phyloP scores from a whole-genome alignment of 768 basidiomycete genomes.

The Tulasnella sp. region DNA sequence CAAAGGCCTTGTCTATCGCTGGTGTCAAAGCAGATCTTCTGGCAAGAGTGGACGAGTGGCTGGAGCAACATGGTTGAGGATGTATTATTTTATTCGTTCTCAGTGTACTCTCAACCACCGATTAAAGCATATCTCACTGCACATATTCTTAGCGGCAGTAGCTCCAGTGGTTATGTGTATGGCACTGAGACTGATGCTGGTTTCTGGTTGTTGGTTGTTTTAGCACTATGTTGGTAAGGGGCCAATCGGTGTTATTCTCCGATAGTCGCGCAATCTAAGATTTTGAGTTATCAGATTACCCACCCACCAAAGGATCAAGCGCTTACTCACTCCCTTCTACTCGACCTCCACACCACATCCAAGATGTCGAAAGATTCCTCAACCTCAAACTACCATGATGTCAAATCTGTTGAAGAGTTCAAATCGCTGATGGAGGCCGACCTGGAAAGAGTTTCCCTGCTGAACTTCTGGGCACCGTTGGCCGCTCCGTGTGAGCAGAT shows the following conservation, averaged over 20 bases:
- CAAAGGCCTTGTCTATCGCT: constrained; percentile 45
- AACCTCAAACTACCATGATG: constrained; percentile 20
- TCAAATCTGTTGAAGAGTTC: constrained; percentile 61
- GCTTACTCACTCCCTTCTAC: neutral
- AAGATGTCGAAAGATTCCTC: neutral
- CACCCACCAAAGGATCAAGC: neutral
- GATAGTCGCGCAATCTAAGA: neutral
- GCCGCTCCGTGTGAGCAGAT: constrained; percentile 85
- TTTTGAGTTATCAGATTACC: constrained; percentile 3
- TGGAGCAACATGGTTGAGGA: constrained; percentile 32
- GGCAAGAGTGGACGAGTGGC: constrained; percentile 53
- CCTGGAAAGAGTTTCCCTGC: constrained; percentile 67
- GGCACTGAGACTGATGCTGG: too few species aligned
- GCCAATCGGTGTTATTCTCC: too few species aligned
- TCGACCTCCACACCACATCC: constrained; percentile 1
- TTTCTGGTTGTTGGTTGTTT: too few species aligned
- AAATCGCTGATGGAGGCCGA: constrained; percentile 62
- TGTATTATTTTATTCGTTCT: neutral
- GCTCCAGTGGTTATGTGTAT: neutral
- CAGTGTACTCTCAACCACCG: neutral
- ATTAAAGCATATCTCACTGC: neutral
- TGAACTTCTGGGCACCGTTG: constrained; percentile 91
- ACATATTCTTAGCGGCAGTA: neutral
- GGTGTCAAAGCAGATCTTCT: constrained; percentile 68
- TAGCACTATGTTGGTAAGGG: neutral